Percentiles rank a stretch among this genome's conserved stretches.
Conservation (phyloP, 768 basidiomycete species). For the Leccinum uliginosum region DNA sequence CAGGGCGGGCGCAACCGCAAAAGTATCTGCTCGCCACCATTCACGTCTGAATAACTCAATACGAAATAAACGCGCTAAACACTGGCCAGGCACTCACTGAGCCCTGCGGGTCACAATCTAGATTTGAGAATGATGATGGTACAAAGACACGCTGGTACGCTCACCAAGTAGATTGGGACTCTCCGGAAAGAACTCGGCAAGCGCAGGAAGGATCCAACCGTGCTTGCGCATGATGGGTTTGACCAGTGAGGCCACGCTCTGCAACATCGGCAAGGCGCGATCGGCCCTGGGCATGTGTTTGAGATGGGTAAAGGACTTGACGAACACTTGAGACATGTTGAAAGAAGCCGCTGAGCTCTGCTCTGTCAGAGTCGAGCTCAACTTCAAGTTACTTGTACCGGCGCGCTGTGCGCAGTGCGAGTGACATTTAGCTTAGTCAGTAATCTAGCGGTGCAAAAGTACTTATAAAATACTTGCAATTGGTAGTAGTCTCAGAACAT, state of each 20-base stretch:
- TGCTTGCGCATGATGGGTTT: conserved; percentile 93
- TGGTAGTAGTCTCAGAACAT: too few species aligned
- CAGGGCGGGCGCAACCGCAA: conserved; percentile 73
- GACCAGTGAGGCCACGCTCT: conserved; percentile 70
- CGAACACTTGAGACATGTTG: conserved; percentile 52
- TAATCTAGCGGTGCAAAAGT: too few species aligned
- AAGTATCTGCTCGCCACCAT: conserved; percentile 77
- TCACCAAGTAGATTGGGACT: conserved; percentile 67
- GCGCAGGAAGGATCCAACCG: conserved; percentile 70
- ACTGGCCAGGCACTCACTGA: conserved; percentile 31
- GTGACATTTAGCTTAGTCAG: too few species aligned
- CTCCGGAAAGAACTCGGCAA: conserved; percentile 87
- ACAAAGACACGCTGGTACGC: conserved; percentile 15
- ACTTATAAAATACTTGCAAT: too few species aligned
- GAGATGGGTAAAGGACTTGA: conserved; percentile 68
- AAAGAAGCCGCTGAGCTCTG: too few species aligned
- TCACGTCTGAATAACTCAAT: conserved; percentile 51
- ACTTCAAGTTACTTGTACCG: not conserved
- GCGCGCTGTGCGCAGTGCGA: too few species aligned
- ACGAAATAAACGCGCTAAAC: not conserved
- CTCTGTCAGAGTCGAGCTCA: too few species aligned
- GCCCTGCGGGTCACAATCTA: conserved; percentile 20
- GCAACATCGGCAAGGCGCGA: conserved; percentile 62
- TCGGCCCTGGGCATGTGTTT: conserved; percentile 63
- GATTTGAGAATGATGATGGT: conserved; percentile 7